Conservation (phyloP, 225 moss, liverwort and hornwort genomes). For the Climacium dendroides region DNA sequence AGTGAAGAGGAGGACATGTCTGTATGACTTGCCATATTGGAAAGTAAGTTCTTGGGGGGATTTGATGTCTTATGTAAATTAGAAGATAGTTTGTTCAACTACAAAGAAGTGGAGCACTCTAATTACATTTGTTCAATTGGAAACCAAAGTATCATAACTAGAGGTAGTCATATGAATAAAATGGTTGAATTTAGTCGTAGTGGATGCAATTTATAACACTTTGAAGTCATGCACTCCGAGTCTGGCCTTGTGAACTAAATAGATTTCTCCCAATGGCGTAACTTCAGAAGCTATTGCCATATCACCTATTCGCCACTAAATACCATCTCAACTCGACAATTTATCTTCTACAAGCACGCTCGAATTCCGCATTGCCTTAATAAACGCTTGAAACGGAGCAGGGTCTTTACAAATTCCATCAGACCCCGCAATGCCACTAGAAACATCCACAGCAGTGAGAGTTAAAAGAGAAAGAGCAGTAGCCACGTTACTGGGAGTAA, state of each 20-base stretch:
- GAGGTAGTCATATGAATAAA: too few relatives aligned
- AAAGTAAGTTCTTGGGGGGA: too few relatives aligned
- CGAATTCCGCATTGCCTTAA: slow-evolving; percentile 38
- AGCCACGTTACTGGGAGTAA: slow-evolving; percentile 60
- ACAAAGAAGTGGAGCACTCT: too few relatives aligned
- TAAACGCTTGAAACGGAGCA: slow-evolving; percentile 45
- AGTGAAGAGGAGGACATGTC: too few relatives aligned
- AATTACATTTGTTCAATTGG: too few relatives aligned
- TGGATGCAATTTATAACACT: too few relatives aligned
- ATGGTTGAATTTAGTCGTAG: too few relatives aligned
- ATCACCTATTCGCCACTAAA: neutral
- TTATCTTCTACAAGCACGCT: neutral
- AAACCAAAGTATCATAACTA: too few relatives aligned
- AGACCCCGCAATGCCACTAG: slow-evolving; percentile 73
- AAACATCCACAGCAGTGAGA: slow-evolving; percentile 78
- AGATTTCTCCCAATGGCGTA: neutral
- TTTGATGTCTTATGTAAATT: too few relatives aligned
- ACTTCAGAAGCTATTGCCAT: neutral
- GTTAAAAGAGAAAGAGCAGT: slow-evolving; percentile 49
- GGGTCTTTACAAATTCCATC: slow-evolving; percentile 65
- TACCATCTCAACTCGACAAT: neutral
- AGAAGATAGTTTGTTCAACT: too few relatives aligned
- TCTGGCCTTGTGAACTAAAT: neutral
- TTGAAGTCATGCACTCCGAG: neutral
- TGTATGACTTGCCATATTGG: too few relatives aligned